Evolutionary conservation across 2,329 filamentous ascomycete genomes (phyloP), one percentile per base, ranked within the genome.

Genomic region (Calonectria pteridis): DNA sequence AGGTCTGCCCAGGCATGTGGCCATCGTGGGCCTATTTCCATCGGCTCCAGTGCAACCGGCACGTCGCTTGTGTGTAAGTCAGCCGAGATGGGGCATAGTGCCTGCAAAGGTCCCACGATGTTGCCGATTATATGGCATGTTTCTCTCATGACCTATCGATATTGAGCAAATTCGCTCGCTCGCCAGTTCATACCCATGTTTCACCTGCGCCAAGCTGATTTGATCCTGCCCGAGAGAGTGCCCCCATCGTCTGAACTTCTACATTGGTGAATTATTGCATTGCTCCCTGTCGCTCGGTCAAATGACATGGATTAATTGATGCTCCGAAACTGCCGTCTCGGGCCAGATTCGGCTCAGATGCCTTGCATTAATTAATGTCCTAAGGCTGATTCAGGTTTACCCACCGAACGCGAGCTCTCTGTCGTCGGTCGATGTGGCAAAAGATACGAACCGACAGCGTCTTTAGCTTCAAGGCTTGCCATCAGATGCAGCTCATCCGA

Each of bases 21-120:
- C 73, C 67, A 73, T 71, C 69, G 49, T 65, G 46, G 69, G 73
- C 70, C 67, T 72, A 77, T 62, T 77, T 71, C 63, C 68, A 69
- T 51, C 46, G 67, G 70, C 53, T 71, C 63, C 69, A 73, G 73
- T 76, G 78, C 76, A 77, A 77, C 75, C 72, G 59, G 74, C 75
- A 76, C 76, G 64, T 74, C 76, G 75, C 76, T 73, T 49, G 59
- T 64, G 59, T 64, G 20, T 46, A 64, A 64, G 59, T 64, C 59
- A 64, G 35, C 28, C 59, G 59, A 64, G 59, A 46, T 46, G 35
- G 70, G 66, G 71, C 65, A 59, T 69, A 72, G 72, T 76, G 75
- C 76, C 76, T 79, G 78, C 78, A 77, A 71, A 67, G 63, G 78
- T 77, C 63, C 71, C 66, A 73, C 72, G 29, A 64, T 63, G 37